Percentiles rank a stretch among this genome's conserved stretches.
phyloP scores from a whole-genome alignment of 2,329 filamentous ascomycete genomes.

The Paraphaeosphaeria minitans region DNA sequence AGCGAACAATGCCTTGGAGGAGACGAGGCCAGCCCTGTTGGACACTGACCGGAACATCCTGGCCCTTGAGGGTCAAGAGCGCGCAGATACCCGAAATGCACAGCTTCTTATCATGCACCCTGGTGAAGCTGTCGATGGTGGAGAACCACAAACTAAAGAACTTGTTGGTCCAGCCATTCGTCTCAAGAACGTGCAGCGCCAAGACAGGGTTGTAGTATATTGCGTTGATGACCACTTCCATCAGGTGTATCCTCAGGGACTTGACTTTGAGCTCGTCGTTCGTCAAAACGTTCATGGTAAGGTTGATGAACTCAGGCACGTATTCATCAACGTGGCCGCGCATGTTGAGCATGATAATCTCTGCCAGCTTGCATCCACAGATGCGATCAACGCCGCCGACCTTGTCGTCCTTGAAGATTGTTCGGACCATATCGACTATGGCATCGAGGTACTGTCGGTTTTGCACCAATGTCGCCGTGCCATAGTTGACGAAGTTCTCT shows the following conservation, averaged over 20 bases:
- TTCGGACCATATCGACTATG: conserved; percentile 89
- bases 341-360: conserved; percentile 95
- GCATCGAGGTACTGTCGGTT: conserved; percentile 87
- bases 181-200: conserved; percentile 84
- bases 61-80: conserved; percentile 76
- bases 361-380: conserved; percentile 95
- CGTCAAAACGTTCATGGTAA: conserved; percentile 83
- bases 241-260: conserved; percentile 91
- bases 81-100: conserved; percentile 92
- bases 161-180: conserved; percentile 94
- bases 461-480: conserved; percentile 76
- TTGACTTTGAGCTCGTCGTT: conserved; percentile 83
- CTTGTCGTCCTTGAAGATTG: conserved; percentile 92
- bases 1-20: conserved; percentile 82
- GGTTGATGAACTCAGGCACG: conserved; percentile 83
- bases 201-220: conserved; percentile 96
- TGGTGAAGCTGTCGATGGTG: conserved; percentile 88
- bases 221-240: conserved; percentile 98
- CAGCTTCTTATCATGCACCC: conserved; percentile 98
- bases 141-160: conserved; percentile 99
- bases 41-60: conserved; percentile 88
- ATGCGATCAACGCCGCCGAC: conserved; percentile 93
- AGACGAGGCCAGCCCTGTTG: conserved; percentile 94
- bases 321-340: conserved; percentile 86
- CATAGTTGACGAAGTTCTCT: conserved; percentile 97